phyloP scores from a whole-genome alignment of 2,329 filamentous ascomycete species.

The Exutisphaerella laricina region DNA sequence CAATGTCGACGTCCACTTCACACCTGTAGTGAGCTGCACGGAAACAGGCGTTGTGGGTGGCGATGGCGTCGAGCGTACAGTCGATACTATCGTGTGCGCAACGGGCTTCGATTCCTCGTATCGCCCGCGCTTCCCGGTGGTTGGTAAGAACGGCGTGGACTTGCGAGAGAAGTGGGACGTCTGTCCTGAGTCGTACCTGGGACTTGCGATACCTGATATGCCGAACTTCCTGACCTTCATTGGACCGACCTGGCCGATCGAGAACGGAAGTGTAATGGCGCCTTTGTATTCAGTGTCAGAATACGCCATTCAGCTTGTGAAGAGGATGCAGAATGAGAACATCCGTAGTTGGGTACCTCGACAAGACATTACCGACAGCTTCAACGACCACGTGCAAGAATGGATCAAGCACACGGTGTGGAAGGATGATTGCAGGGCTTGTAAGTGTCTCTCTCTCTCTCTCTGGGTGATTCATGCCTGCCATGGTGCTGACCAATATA shows the following conservation, averaged over 20 bases:
- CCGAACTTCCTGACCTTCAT: slow-evolving; percentile 42
- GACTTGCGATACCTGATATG: slow-evolving; percentile 39
- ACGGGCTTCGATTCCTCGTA: slow-evolving; percentile 33
- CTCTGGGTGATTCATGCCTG: slow-evolving; percentile 16
- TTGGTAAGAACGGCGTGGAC: slow-evolving; percentile 21
- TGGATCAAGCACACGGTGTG: slow-evolving; percentile 3
- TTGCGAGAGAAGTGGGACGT: slow-evolving; percentile 36
- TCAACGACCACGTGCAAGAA: slow-evolving; percentile 38
- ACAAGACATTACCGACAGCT: slow-evolving; percentile 39
- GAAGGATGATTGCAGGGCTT: slow-evolving; percentile 3
- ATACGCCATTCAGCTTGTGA: slow-evolving; percentile 40
- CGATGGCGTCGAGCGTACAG: slow-evolving; percentile 16
- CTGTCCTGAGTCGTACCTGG: slow-evolving; percentile 38
- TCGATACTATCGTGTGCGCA: slow-evolving; percentile 33
- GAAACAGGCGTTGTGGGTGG: background rate
- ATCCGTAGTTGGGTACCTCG: slow-evolving; percentile 39
- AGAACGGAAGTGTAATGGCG: slow-evolving; percentile 43
- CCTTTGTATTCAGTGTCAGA: slow-evolving; percentile 37
- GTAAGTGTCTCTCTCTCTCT: background rate
- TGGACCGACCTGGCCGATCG: slow-evolving; percentile 36
- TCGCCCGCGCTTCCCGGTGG: slow-evolving; percentile 19
- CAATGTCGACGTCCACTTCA: slow-evolving; percentile 34
- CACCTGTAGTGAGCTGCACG: slow-evolving; percentile 1
- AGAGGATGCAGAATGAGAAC: slow-evolving; percentile 44
- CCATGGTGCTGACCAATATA: slow-evolving; percentile 32